Percentiles rank a stretch among this genome's conserved stretches.
phyloP scores from a whole-genome alignment of 2,329 filamentous ascomycete species.

The Lasiodiplodia hormozganensis region DNA sequence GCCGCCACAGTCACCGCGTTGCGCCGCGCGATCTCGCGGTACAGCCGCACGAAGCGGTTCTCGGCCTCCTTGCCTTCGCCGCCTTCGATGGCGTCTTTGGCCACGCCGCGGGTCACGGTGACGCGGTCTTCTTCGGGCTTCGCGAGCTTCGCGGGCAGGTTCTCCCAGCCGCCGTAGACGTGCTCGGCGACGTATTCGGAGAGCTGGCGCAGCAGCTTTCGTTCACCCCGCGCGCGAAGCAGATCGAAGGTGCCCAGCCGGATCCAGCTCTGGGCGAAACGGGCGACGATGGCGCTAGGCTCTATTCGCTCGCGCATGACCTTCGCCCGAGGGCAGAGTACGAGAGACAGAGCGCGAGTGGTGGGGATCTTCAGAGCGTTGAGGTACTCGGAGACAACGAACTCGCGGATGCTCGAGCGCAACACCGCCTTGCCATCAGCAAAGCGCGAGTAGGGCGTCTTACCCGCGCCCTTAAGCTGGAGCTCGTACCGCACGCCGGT shows the following conservation, averaged over 20 bases:
- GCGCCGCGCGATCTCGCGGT: constrained; percentile 82
- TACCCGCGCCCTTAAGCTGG: constrained; percentile 91
- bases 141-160: constrained; percentile 68
- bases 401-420: constrained; percentile 91
- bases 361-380: constrained; percentile 85
- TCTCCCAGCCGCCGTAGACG: constrained; percentile 86
- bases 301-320: constrained; percentile 83
- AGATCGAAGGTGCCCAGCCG: constrained; percentile 96
- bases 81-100: constrained; percentile 69
- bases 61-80: constrained; percentile 71
- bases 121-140: constrained; percentile 57
- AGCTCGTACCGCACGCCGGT: constrained; percentile 83
- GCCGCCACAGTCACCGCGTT: constrained; percentile 89
- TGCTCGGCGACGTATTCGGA: constrained; percentile 87
- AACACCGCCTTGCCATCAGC: constrained; percentile 95
- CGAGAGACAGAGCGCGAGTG: constrained; percentile 85
- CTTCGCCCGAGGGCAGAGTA: constrained; percentile 72
- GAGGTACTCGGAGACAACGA: constrained; percentile 87
- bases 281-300: constrained; percentile 88
- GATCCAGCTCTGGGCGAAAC: constrained; percentile 91
- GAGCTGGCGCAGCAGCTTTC: constrained; percentile 73
- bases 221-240: constrained; percentile 80
- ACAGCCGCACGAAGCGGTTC: constrained; percentile 87
- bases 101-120: constrained; percentile 56
- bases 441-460: constrained; percentile 94